Evolutionary conservation across 805 yeast species (phyloP).

Genomic region (Starmerella gropengiesseri): DNA sequence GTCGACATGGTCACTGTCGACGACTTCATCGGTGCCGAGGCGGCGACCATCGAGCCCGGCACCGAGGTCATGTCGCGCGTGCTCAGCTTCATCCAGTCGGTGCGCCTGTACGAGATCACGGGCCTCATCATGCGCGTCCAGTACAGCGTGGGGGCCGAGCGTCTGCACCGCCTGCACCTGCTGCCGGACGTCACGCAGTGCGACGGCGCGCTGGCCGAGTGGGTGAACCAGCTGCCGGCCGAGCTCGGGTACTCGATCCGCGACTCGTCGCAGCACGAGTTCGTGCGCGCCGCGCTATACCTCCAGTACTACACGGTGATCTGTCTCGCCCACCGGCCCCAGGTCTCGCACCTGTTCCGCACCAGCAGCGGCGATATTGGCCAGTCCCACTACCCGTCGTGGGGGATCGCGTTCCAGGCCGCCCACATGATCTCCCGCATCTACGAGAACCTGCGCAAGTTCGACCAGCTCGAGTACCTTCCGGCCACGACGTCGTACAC

Average conservation of each 20-base stretch:
- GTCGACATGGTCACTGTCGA: constrained; percentile 59
- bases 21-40: constrained; percentile 37
- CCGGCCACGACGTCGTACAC: constrained; percentile 53
- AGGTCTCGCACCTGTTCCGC: constrained; percentile 31
- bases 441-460: constrained; percentile 43
- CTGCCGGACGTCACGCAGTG: constrained; percentile 48
- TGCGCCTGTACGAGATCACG: constrained; percentile 59
- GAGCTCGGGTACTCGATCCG: constrained; percentile 51
- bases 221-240: constrained; percentile 59
- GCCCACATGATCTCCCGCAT: constrained; percentile 64
- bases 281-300: constrained; percentile 48
- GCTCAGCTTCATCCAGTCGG: constrained; percentile 45
- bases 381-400: constrained; percentile 44
- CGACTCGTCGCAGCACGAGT: constrained; percentile 38
- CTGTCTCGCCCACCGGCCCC: constrained; percentile 59
- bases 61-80: constrained; percentile 35
- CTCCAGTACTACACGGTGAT: constrained; percentile 65
- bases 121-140: constrained; percentile 61
- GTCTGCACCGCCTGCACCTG: constrained; percentile 33
- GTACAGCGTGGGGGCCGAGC: constrained; percentile 57
- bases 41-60: constrained; percentile 30
- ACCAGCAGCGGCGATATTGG: constrained; percentile 8
- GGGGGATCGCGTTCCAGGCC: constrained; percentile 74
- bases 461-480: constrained; percentile 40
- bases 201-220: constrained; percentile 65